Conservation (phyloP, 148 eudicot genomes). For the Rhododendron williamsianum region DNA sequence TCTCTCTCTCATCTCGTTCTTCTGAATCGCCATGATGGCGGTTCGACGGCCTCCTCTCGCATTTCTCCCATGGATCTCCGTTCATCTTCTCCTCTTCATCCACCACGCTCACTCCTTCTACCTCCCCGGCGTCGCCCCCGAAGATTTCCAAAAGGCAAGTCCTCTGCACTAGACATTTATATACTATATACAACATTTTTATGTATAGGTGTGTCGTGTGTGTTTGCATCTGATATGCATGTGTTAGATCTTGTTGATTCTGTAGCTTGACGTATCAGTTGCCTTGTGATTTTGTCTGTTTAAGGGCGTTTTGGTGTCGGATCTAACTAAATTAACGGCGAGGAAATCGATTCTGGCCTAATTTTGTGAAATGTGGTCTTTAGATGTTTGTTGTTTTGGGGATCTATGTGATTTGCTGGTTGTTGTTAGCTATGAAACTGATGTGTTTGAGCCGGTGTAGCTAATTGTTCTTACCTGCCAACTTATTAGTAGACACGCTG, state of each 20-base stretch:
- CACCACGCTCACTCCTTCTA: neutral
- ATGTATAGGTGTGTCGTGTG: neutral
- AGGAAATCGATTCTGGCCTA: neutral
- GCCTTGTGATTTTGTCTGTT: neutral
- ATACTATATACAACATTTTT: neutral
- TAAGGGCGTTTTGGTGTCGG: neutral
- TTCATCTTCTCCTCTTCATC: neutral
- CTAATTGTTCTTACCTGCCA: neutral
- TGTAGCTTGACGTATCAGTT: neutral
- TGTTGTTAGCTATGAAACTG: neutral
- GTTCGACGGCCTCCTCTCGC: neutral
- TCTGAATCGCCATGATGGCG: neutral
- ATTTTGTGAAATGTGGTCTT: neutral
- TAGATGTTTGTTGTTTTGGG: neutral
- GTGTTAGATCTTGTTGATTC: constrained; percentile 8
- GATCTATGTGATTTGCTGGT: neutral
- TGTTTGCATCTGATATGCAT: neutral
- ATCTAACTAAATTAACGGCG: constrained; percentile 3
- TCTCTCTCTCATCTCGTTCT: neutral
- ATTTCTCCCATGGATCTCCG: neutral
- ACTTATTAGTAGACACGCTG: neutral
- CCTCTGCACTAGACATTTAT: neutral
- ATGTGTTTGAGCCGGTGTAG: neutral
- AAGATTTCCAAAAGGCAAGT: constrained; percentile 1
- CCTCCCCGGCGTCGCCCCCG: neutral